Conservation (phyloP, 2,329 filamentous ascomycete species). For the Phaeosphaeria sp. region DNA sequence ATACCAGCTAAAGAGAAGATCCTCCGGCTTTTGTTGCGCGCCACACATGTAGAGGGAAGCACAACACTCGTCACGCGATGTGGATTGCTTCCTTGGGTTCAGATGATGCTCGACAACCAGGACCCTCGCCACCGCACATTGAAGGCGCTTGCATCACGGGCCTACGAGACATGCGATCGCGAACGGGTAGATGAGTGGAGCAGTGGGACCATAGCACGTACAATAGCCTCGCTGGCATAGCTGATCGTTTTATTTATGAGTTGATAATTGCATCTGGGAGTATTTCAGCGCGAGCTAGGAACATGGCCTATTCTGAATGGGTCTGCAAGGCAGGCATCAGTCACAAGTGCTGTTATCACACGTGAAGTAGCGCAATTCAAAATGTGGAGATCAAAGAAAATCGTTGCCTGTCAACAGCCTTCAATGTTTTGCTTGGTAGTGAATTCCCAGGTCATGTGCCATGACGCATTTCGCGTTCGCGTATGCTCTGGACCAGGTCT, state of each 20-base stretch:
- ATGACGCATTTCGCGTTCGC: conserved; percentile 17
- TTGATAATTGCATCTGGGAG: no score
- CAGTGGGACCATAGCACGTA: conserved; percentile 40
- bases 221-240: conserved; percentile 13
- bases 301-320: neutral
- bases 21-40: conserved; percentile 67
- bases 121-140: conserved; percentile 59
- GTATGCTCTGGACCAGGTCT: neutral
- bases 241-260: neutral
- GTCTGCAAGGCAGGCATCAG: conserved; percentile 3
- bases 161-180: conserved; percentile 71
- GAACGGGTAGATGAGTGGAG: conserved; percentile 73
- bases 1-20: conserved; percentile 68
- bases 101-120: conserved; percentile 61
- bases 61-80: conserved; percentile 81
- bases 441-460: conserved; percentile 9
- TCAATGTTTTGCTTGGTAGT: neutral
- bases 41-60: conserved; percentile 73
- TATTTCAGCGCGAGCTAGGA: neutral
- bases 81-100: conserved; percentile 77
- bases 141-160: conserved; percentile 61
- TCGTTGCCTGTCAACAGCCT: conserved; percentile 1
- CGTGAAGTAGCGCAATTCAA: neutral
- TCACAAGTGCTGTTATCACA: conserved; percentile 4
- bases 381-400: conserved; percentile 2